Conservation (phyloP, 768 basidiomycete genomes). For the Cystofilobasidium macerans region DNA sequence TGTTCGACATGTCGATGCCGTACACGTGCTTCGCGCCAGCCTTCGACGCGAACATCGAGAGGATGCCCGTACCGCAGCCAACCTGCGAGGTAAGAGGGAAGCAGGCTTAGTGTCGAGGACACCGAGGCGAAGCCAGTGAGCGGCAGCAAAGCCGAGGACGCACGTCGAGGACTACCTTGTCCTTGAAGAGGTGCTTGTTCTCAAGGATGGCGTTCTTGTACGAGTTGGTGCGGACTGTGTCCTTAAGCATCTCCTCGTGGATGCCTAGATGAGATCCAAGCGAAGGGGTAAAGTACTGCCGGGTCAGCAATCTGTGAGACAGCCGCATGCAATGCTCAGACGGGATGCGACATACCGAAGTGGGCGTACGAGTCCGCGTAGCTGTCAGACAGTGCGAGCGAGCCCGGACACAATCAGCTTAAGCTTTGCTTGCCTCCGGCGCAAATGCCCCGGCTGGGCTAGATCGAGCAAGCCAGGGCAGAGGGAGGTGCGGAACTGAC, state of each 20-base stretch:
- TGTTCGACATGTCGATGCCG: conserved; percentile 99
- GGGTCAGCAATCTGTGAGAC: neutral
- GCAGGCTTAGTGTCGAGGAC: neutral
- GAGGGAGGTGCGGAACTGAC: conserved; percentile 23
- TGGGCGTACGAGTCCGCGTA: conserved; percentile 91
- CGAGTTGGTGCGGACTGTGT: conserved; percentile 83
- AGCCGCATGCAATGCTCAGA: too few relatives aligned
- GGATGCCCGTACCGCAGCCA: conserved; percentile 94
- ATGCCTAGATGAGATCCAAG: conserved; percentile 51
- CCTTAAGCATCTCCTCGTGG: conserved; percentile 99
- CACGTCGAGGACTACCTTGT: conserved; percentile 79
- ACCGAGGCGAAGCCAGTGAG: neutral
- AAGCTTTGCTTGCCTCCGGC: too few relatives aligned
- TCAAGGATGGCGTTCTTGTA: conserved; percentile 91
- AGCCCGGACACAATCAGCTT: too few relatives aligned
- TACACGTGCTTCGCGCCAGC: conserved; percentile 90
- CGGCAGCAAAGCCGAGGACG: conserved; percentile 9
- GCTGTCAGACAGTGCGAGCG: neutral
- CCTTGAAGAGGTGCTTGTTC: conserved; percentile 90
- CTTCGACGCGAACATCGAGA: conserved; percentile 96
- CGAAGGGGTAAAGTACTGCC: neutral
- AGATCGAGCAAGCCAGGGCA: conserved; percentile 28
- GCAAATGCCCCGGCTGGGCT: conserved; percentile 9
- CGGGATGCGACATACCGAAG: conserved; percentile 52
- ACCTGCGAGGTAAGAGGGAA: conserved; percentile 42